Base-by-base conservation (phyloP, 2,329 filamentous ascomycete genomes). In the Diaporthe velutina region DNA sequence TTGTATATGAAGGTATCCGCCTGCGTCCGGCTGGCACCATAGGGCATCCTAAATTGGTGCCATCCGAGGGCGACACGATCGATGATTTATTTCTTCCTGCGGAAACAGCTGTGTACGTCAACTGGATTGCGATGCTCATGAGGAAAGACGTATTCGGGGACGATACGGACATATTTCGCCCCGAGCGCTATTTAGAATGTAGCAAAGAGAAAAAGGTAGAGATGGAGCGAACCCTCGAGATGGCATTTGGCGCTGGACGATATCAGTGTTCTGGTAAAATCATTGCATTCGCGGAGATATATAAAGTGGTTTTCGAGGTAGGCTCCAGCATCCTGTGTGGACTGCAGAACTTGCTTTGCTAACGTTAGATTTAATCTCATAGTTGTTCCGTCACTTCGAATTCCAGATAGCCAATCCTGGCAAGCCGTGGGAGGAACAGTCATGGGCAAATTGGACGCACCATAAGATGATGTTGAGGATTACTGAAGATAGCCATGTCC, bases 381-480 rank as follows among this genome's bases (percentile, higher is more conserved):
- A 66, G 60, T 9, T 66, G 13, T 50, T 66, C 28, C 42, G 60
- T 35, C 42, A 50, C 28, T 45, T 66, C 19, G 42, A 66, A 7
- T 66, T 66, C 28, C 60, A 66, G 40, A 33, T 66, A 13, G 42
- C 15, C 4, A 15, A 66, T 66, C 60, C 60, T 13, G 22, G 42
- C 60, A 48, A 48, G 17, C 60, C 42, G 28, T 66, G 60, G 60
- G 60, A 48, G 28, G 60, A 66, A 22, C 40, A n/a, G 28, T 66
- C 60, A 33, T 66, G 42, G 60, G 42, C 8, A 2, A 66, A 48
- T 33, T 66, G 60, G 60, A 45, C 19, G 30, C 42, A 66, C 10
- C 40, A 33, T 9, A 50, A 35, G 19, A 66, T 48, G 60, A 66
- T 66, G 42, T 25, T 35, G 2, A 33, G 28, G 30, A 66, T 50